phyloP scores from a whole-genome alignment of 1,139 yeast species.

The Hansenula anomala region DNA sequence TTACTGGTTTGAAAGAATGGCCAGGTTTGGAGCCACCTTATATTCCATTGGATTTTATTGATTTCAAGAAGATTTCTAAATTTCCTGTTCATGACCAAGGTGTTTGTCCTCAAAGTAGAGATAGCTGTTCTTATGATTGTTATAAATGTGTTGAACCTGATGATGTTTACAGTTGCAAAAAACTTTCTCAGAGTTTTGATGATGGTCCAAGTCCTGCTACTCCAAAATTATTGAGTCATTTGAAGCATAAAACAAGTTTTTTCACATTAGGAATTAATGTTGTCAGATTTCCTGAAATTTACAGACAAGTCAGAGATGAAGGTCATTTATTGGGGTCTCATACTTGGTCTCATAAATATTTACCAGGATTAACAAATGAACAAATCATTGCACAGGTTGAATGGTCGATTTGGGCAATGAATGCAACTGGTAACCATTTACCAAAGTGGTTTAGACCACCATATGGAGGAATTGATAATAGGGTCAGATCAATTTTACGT shows the following conservation, averaged over 20 bases:
- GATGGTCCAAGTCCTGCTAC: constrained; percentile 90
- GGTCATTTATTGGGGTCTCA: constrained; percentile 88
- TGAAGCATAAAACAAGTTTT: constrained; percentile 62
- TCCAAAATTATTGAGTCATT: constrained; percentile 44
- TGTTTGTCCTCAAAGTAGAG: constrained; percentile 47
- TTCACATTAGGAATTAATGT: constrained; percentile 83
- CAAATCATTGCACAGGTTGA: constrained; percentile 82
- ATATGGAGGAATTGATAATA: constrained; percentile 86
- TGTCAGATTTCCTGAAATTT: constrained; percentile 70
- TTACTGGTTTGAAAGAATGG: constrained; percentile 76
- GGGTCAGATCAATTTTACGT: constrained; percentile 73
- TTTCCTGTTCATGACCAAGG: constrained; percentile 53
- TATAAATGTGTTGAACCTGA: constrained; percentile 71
- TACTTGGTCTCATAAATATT: constrained; percentile 88
- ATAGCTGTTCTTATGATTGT: constrained; percentile 83
- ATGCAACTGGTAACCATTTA: constrained; percentile 84
- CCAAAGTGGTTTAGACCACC: constrained; percentile 97
- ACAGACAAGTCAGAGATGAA: constrained; percentile 43
- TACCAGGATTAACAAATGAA: constrained; percentile 74
- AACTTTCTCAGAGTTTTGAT: constrained; percentile 82
- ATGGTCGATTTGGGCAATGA: constrained; percentile 98
- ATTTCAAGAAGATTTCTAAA: constrained; percentile 45
- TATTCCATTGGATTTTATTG: constrained; percentile 70
- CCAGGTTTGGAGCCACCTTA: constrained; percentile 86
- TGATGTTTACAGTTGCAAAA: constrained; percentile 72